Evolutionary conservation across 2,329 filamentous ascomycete genomes (phyloP).

Genomic region (Pezizomycotina sp.): DNA sequence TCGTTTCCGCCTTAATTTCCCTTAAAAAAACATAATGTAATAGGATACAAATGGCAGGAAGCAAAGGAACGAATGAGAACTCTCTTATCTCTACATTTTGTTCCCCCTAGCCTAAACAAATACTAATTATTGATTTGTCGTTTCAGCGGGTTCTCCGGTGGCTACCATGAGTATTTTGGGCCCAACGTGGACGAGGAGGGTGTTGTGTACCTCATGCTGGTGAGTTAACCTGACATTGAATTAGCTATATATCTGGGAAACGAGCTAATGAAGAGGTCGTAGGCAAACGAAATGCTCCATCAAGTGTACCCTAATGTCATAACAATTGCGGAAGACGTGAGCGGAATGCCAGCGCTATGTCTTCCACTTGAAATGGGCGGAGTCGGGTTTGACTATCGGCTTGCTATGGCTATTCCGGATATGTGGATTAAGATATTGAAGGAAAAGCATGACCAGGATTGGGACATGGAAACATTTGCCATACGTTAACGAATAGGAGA

Average conservation of each 20-base stretch:
- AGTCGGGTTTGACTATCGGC: conserved; percentile 88
- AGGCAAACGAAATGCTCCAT: conserved; percentile 87
- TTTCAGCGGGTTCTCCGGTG: conserved; percentile 75
- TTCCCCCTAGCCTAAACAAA: conserved; percentile 20
- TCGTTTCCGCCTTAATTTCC: not conserved
- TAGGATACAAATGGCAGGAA: conserved; percentile 1
- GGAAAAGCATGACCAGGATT: conserved; percentile 75
- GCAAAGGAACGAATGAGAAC: too few species aligned
- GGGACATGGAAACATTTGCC: conserved; percentile 76
- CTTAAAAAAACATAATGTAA: not conserved
- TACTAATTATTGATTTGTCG: too few species aligned
- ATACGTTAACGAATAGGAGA: conserved; percentile 77
- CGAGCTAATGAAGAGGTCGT: not conserved
- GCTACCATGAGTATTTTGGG: conserved; percentile 97
- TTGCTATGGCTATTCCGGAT: conserved; percentile 94
- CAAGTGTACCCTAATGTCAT: conserved; percentile 72
- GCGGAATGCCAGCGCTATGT: conserved; percentile 95
- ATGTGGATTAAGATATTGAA: conserved; percentile 99
- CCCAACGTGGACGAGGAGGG: conserved; percentile 78
- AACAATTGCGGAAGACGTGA: conserved; percentile 92
- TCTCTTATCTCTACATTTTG: not conserved
- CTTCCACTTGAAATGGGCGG: conserved; percentile 71
- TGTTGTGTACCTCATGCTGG: conserved; percentile 79
- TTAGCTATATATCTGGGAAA: conserved; percentile 1
- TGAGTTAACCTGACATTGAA: conserved; percentile 9